Conservation (phyloP, 441 rosid species). For the Hura crepitans region DNA sequence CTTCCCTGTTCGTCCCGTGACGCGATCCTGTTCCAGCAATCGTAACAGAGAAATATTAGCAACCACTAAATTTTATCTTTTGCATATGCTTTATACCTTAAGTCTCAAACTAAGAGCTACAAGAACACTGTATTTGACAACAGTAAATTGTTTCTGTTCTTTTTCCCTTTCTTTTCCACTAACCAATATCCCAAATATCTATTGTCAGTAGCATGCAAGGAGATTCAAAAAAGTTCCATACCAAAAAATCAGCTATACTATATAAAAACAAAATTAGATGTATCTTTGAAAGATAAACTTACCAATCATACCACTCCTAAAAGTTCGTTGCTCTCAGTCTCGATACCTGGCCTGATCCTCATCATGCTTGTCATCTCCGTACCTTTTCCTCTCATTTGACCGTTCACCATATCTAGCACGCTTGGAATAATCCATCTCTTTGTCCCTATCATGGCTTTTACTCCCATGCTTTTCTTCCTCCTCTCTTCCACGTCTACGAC, state of each 20-base stretch:
- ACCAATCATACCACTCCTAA: constrained; percentile 6
- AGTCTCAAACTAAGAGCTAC: neutral
- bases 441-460: constrained; percentile 29
- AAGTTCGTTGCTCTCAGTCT: constrained; percentile 4
- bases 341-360: constrained; percentile 27
- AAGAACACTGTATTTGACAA: neutral
- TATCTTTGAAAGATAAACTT: constrained; percentile 7
- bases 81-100: neutral
- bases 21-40: no score
- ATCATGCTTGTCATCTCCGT: constrained; percentile 25
- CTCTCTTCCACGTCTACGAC: constrained; percentile 34
- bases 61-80: neutral
- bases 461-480: constrained; percentile 36
- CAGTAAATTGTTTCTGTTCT: neutral
- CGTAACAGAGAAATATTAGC: neutral
- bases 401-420: constrained; percentile 44
- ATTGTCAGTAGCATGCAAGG: neutral
- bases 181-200: no score
- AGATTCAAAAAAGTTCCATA: neutral
- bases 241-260: neutral
- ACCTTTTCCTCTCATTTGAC: constrained; percentile 35
- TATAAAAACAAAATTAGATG: neutral
- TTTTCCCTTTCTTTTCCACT: neutral
- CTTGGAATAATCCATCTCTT: constrained; percentile 30
- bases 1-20: no score